Percentiles rank a stretch among this genome's conserved stretches.
Evolutionary conservation across 371 early-diverging fungal species (phyloP).

Genomic region (Furculomyces boomerangus): DNA sequence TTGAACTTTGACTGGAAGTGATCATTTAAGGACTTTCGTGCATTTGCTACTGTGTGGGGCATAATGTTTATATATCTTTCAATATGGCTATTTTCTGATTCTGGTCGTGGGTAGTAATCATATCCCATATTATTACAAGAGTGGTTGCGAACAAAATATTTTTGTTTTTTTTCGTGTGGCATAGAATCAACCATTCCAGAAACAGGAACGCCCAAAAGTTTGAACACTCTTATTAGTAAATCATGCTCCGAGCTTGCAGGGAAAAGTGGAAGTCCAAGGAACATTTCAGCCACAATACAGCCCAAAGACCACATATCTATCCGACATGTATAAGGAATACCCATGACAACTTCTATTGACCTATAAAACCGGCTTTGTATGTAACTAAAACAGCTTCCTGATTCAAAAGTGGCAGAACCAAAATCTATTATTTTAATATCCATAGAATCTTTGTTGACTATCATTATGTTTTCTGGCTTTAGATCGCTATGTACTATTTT

Average conservation of each 20-base stretch:
- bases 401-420: conserved; percentile 81
- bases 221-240: conserved; percentile 85
- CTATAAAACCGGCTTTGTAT: conserved; percentile 96
- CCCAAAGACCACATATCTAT: conserved; percentile 99
- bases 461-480: conserved; percentile 88
- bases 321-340: conserved; percentile 66
- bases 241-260: conserved; percentile 95
- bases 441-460: conserved; percentile 41
- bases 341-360: conserved; percentile 91
- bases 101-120: too few relatives aligned
- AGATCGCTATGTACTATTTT: conserved; percentile 96
- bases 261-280: conserved; percentile 82
- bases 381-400: conserved; percentile 85
- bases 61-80: too few relatives aligned
- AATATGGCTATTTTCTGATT: too few relatives aligned
- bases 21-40: too few relatives aligned
- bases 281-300: conserved; percentile 93
- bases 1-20: too few relatives aligned
- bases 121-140: too few relatives aligned
- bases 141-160: neutral
- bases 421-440: conserved; percentile 97
- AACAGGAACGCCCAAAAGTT: conserved; percentile 69
- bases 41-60: too few relatives aligned
- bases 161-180: conserved; percentile 29
- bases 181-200: conserved; percentile 53